Base-by-base conservation (phyloP, 441 rosid species). In the Croton laevigatus region DNA sequence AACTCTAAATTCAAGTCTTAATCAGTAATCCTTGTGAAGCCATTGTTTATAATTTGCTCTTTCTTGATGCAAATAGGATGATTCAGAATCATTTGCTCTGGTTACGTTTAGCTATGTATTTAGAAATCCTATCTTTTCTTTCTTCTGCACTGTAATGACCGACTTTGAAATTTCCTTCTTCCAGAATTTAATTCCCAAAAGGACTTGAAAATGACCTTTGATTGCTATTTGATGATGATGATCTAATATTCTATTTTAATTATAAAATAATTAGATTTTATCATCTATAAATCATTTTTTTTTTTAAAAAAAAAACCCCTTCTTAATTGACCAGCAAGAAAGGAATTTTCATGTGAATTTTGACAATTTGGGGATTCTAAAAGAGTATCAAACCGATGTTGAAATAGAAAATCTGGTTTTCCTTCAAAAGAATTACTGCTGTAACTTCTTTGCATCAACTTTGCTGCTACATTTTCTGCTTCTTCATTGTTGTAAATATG, bases 131-230 rank as follows among this genome's bases (percentile, higher is more conserved):
- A 71, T 90, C 95, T 78, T 86, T 87, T 71, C 94, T 88, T 75
- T 94, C 97, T 78, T 91, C 97, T 37, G 89, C 91, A 67, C 84
- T 91, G 79, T 90, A 94, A 46, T 91, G 91, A 23, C 93, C 89
- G 0, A 88, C 95, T 69, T 89, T 90, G 57, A 81, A 77, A 68
- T 81, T 81, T 3, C 83, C 72, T 36, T 90, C 98, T 54, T 88
- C 95, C 40, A 71, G 68, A 23, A 78, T 81, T 52, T 80, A 78
- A 40, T 6, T 40, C 7, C 9, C 44, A 8, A 40, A 40, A 40
- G 44, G 44, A 40, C 44, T 40, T 40, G 44, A 40, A 40, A 40
- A 40, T 2, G 91, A 83, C 81, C 80, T 81, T 52, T 80, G 80
- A 27, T 27, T 27, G 32, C 32, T 12, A 65, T 65, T 53, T 66